Percentiles rank a stretch among this genome's conserved stretches.
These are phyloP conservation scores for Centella asiatica DNA, from an alignment of 129 eudicot genomes.

Conservation along the genomic window DNA sequence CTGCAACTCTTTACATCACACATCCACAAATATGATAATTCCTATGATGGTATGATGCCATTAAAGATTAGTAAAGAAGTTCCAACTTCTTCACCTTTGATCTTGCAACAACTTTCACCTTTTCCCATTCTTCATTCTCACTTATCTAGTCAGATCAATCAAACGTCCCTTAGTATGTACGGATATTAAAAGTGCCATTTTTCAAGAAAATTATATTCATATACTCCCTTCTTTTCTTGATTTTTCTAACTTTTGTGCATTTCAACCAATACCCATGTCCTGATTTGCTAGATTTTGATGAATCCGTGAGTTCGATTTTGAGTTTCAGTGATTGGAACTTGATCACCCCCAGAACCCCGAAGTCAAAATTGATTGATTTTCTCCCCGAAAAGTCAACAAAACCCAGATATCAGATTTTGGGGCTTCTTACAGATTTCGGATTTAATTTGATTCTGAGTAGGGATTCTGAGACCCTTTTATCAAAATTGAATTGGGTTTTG, in stretches of 20 bases:
- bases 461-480: neutral
- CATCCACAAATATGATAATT: neutral
- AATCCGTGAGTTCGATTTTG: neutral
- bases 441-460: conserved; percentile 10
- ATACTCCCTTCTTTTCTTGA: neutral
- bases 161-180: neutral
- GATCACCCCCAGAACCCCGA: neutral
- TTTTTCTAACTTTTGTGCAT: neutral
- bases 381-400: neutral
- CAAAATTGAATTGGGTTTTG: neutral
- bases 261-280: neutral
- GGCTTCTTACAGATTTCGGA: neutral
- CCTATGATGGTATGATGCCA: neutral
- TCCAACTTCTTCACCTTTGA: too few species aligned
- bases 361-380: neutral
- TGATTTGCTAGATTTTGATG: neutral
- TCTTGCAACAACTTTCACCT: neutral
- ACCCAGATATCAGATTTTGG: neutral
- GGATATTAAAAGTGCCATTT: too few species aligned
- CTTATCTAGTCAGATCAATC: neutral
- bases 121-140: too few species aligned
- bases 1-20: neutral
- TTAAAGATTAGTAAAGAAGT: too few species aligned
- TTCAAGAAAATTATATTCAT: too few species aligned
- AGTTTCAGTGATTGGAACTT: neutral